Evolutionary conservation across 2,329 filamentous ascomycete species (phyloP).

Genomic region (Exophiala dermatitidis): DNA sequence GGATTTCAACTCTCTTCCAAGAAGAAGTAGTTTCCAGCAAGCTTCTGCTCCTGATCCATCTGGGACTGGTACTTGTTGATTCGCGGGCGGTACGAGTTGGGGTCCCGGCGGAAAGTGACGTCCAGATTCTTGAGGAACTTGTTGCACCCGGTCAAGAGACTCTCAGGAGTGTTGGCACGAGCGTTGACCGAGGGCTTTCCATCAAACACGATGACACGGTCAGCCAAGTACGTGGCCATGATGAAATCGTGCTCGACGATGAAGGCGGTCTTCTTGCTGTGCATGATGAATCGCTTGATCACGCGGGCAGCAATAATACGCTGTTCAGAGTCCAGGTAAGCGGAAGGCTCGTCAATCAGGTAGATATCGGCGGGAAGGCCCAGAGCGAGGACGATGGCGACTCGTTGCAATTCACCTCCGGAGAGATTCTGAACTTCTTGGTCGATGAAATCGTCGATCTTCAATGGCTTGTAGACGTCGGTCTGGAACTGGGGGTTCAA

Average conservation of each 20-base stretch:
- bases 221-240: conserved; percentile 77
- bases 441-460: conserved; percentile 98
- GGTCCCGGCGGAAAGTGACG: conserved; percentile 97
- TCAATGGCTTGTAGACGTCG: conserved; percentile 98
- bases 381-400: conserved; percentile 93
- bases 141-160: conserved; percentile 91
- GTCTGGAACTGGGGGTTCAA: conserved; percentile 97
- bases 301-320: conserved; percentile 95
- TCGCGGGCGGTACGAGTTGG: conserved; percentile 88
- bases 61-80: conserved; percentile 98
- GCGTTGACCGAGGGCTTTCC: conserved; percentile 83
- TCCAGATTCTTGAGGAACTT: conserved; percentile 92
- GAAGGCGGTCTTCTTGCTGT: conserved; percentile 98
- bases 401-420: conserved; percentile 98
- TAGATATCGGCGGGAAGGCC: conserved; percentile 96
- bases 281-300: conserved; percentile 99
- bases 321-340: conserved; percentile 97
- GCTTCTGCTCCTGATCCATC: conserved; percentile 95
- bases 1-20: conserved; percentile 73
- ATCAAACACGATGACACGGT: conserved; percentile 98
- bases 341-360: conserved; percentile 93
- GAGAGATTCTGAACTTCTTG: conserved; percentile 99
- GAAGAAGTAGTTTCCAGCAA: conserved; percentile 95
- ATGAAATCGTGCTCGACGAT: conserved; percentile 99
- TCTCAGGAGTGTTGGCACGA: conserved; percentile 83